Percentiles rank a stretch among this genome's conserved stretches.
These are phyloP conservation scores for Kodamaea kaohsiungensis DNA, from an alignment of 805 yeast species.

Conservation along the genomic window DNA sequence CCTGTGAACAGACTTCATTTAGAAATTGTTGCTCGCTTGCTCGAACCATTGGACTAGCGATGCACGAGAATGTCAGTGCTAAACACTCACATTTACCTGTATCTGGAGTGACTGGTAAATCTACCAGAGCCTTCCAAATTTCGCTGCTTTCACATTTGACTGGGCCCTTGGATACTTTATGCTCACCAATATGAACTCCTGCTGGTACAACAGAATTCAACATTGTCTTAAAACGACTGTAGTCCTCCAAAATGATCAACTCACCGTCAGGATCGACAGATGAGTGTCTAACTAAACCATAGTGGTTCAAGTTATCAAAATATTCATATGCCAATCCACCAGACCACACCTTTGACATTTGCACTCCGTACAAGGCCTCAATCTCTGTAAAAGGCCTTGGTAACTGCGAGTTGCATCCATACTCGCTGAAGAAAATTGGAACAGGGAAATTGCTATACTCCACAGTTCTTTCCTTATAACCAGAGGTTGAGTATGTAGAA, in stretches of 20 bases:
- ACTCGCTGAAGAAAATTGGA: conserved; percentile 42
- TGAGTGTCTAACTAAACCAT: conserved; percentile 34
- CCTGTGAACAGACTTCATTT: conserved; percentile 33
- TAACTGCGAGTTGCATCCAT: conserved; percentile 36
- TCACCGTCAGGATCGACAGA: conserved; percentile 22
- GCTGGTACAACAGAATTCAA: conserved; percentile 22
- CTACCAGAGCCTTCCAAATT: conserved; percentile 21
- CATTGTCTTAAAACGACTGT: conserved; percentile 26
- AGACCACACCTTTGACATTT: conserved; percentile 39
- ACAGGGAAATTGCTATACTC: conserved; percentile 32
- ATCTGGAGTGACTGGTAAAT: conserved; percentile 44
- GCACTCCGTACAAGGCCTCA: conserved; percentile 33
- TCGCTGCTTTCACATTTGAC: conserved; percentile 1
- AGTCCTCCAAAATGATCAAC: conserved; percentile 29
- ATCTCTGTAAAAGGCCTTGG: conserved; percentile 43
- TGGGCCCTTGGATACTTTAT: not conserved
- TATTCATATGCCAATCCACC: conserved; percentile 42
- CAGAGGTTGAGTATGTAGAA: conserved; percentile 36
- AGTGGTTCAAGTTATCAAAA: conserved; percentile 35
- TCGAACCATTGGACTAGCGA: conserved; percentile 26
- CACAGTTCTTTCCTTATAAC: conserved; percentile 35
- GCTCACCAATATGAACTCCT: conserved; percentile 12
- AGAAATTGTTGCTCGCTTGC: conserved; percentile 24
- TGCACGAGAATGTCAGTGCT: conserved; percentile 40
- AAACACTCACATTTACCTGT: conserved; percentile 46